Evolutionary conservation across 2,329 filamentous ascomycete species (phyloP).

Genomic region (Lachnellula arida): DNA sequence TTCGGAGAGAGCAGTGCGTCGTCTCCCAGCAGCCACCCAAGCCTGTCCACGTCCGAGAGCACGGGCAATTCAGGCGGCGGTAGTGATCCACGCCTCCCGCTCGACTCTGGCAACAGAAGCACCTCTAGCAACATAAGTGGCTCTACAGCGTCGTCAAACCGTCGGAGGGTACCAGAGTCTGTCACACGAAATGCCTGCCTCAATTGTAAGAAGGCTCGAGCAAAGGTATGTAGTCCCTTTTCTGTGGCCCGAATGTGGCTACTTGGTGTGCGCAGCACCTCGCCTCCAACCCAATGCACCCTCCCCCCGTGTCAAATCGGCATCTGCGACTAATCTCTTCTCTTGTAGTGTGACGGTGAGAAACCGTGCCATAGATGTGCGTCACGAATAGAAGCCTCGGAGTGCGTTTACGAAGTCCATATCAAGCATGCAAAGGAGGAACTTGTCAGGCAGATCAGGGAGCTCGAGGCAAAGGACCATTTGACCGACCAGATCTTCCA

Average conservation of each 20-base stretch:
- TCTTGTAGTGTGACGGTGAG: slow-evolving; percentile 32
- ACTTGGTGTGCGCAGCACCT: neutral
- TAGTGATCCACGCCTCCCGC: slow-evolving; percentile 23
- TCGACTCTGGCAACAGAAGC: slow-evolving; percentile 16
- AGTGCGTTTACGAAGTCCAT: slow-evolving; percentile 33
- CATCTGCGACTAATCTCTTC: slow-evolving; percentile 9
- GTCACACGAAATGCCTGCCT: slow-evolving; percentile 34
- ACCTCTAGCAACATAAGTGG: slow-evolving; percentile 5
- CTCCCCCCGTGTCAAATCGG: neutral
- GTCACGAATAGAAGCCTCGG: slow-evolving; percentile 20
- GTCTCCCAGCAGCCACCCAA: slow-evolving; percentile 19
- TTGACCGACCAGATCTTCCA: slow-evolving; percentile 29
- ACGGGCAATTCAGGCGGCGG: slow-evolving; percentile 21
- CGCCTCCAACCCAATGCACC: neutral
- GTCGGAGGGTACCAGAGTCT: slow-evolving; percentile 30
- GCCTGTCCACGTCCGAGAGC: slow-evolving; percentile 24
- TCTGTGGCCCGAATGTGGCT: neutral
- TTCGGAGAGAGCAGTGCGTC: slow-evolving; percentile 25
- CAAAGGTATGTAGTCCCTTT: slow-evolving; percentile 29
- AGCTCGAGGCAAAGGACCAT: slow-evolving; percentile 27
- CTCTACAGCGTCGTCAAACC: slow-evolving; percentile 20
- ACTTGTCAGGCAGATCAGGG: slow-evolving; percentile 31
- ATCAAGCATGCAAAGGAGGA: slow-evolving; percentile 34
- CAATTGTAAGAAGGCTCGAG: slow-evolving; percentile 34
- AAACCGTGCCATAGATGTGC: slow-evolving; percentile 32